Evolutionary conservation across 2,329 filamentous ascomycete genomes (phyloP).

Genomic region (Dryadomyces quercus-mongolicae): DNA sequence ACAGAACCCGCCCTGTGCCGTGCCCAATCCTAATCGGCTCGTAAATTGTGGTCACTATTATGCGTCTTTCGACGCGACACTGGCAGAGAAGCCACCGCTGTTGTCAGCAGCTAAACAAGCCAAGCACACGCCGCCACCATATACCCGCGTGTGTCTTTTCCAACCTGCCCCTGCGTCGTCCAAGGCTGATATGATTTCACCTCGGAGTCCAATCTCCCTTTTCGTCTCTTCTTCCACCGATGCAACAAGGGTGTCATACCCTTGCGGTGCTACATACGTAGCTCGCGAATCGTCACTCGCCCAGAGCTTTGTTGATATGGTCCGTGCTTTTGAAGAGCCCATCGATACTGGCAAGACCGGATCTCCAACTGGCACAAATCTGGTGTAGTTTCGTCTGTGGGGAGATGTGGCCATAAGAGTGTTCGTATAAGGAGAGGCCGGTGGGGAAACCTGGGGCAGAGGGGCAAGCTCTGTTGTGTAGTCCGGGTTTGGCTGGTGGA

Average conservation of each 20-base stretch:
- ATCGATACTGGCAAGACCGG: slow-evolving; percentile 3
- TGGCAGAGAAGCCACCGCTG: slow-evolving; percentile 31
- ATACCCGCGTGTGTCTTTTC: slow-evolving; percentile 47
- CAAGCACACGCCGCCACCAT: slow-evolving; percentile 44
- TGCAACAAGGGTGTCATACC: neutral
- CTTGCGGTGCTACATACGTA: neutral
- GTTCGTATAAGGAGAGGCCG: neutral
- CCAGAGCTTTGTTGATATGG: neutral
- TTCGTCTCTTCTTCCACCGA: neutral
- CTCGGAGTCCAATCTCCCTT: slow-evolving; percentile 29
- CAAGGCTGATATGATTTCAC: slow-evolving; percentile 36
- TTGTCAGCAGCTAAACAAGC: slow-evolving; percentile 39
- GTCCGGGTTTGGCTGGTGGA: slow-evolving; percentile 38
- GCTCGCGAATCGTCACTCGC: neutral
- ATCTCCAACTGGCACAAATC: slow-evolving; percentile 19
- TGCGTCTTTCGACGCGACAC: slow-evolving; percentile 28
- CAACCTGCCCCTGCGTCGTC: slow-evolving; percentile 36
- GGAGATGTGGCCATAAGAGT: slow-evolving; percentile 11
- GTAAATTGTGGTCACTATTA: neutral
- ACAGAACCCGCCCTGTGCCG: too few relatives aligned
- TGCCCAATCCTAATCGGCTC: neutral
- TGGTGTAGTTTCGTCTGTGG: slow-evolving; percentile 30
- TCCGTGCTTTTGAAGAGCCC: neutral
- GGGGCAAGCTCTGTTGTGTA: slow-evolving; percentile 18
- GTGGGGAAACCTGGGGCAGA: slow-evolving; percentile 12